Percentiles rank a stretch among this genome's conserved stretches.
Evolutionary conservation across 805 yeast genomes (phyloP).

Genomic region (Pachysolen tannophilus): DNA sequence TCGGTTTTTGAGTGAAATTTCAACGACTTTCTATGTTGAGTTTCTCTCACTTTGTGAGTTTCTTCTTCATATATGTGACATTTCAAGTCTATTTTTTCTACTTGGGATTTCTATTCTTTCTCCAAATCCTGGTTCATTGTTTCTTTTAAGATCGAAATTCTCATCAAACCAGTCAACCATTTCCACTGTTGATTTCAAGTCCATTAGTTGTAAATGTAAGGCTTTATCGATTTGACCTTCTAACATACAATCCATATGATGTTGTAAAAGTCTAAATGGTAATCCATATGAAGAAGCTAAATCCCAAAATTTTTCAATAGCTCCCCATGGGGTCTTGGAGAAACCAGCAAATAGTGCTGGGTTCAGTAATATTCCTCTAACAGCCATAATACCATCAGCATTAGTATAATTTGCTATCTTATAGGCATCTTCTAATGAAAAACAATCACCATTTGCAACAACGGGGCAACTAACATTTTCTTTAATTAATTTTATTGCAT

Average conservation of each 20-base stretch:
- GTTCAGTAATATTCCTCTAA: slow-evolving; percentile 75
- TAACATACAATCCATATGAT: slow-evolving; percentile 85
- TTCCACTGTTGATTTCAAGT: slow-evolving; percentile 45
- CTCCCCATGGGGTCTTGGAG: slow-evolving; percentile 79
- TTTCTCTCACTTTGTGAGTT: too few relatives aligned
- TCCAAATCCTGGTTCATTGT: slow-evolving; percentile 67
- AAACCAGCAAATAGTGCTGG: slow-evolving; percentile 84
- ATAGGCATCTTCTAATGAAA: slow-evolving; percentile 53
- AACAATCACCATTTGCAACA: slow-evolving; percentile 97
- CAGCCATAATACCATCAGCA: slow-evolving; percentile 94
- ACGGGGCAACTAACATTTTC: slow-evolving; percentile 63
- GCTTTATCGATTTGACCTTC: slow-evolving; percentile 41
- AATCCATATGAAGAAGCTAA: slow-evolving; percentile 72
- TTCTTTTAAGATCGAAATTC: slow-evolving; percentile 56
- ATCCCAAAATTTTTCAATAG: slow-evolving; percentile 78
- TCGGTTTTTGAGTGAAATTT: too few relatives aligned
- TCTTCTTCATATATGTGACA: neutral
- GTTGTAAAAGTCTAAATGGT: slow-evolving; percentile 79
- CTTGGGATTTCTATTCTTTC: slow-evolving; percentile 33
- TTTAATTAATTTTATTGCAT: slow-evolving; percentile 65
- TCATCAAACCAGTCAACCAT: slow-evolving; percentile 79
- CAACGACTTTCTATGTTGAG: too few relatives aligned
- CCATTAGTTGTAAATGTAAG: slow-evolving; percentile 57
- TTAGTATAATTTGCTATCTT: slow-evolving; percentile 58
- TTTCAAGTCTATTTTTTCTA: slow-evolving; percentile 16